These are phyloP conservation scores for Penicillium bialowiezense DNA, from an alignment of 495 filamentous ascomycete species.

Conservation along the genomic window DNA sequence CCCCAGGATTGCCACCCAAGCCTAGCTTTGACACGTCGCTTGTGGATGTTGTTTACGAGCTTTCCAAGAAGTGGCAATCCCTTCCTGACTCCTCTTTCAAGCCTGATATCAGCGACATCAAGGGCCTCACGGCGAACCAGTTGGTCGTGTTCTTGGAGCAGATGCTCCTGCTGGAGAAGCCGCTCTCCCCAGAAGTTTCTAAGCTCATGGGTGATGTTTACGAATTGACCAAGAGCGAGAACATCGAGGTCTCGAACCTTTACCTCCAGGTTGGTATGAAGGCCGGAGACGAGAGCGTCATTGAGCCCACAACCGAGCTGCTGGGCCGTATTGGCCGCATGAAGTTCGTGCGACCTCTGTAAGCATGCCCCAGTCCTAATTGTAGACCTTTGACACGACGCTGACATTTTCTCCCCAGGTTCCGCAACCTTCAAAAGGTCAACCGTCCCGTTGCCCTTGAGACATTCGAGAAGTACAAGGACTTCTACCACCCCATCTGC, in stretches of 20 bases:
- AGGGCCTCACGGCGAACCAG: conserved; percentile 77
- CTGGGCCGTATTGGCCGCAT: conserved; percentile 84
- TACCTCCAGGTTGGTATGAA: conserved; percentile 76
- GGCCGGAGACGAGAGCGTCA: conserved; percentile 63
- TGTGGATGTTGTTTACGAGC: conserved; percentile 77
- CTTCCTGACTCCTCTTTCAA: conserved; percentile 52
- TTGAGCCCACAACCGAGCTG: conserved; percentile 67
- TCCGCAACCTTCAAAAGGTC: conserved; percentile 65
- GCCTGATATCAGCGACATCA: conserved; percentile 65
- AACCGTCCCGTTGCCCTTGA: conserved; percentile 70
- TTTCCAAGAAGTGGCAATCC: conserved; percentile 75
- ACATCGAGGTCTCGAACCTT: conserved; percentile 78
- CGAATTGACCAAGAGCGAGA: conserved; percentile 62
- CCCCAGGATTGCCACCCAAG: conserved; percentile 81
- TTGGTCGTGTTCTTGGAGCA: conserved; percentile 84
- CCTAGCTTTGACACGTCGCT: conserved; percentile 86
- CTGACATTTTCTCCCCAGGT: conserved; percentile 38
- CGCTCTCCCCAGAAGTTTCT: conserved; percentile 60
- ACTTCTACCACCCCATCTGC: conserved; percentile 97
- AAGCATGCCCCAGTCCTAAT: conserved; percentile 21
- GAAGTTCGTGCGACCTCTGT: conserved; percentile 92
- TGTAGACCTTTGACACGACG: not conserved
- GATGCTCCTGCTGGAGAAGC: conserved; percentile 59
- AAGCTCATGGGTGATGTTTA: conserved; percentile 71
- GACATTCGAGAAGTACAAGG: conserved; percentile 82